Evolutionary conservation across 306 rosid genomes (phyloP).

Genomic region (Malus sylvestris): DNA sequence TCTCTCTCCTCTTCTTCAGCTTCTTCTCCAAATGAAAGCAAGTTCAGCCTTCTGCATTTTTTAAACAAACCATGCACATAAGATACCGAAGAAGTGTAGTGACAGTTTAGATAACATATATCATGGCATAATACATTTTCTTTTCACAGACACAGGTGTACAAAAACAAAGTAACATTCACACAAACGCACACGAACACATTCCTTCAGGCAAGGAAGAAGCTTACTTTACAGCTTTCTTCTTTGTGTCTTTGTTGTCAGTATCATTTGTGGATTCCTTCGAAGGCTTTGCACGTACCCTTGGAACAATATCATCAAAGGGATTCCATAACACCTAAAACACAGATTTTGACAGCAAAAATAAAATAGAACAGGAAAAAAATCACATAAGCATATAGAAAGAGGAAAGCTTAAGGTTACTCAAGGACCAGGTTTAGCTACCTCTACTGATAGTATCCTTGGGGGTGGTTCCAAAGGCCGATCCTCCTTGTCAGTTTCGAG

Average conservation of each 20-base stretch:
- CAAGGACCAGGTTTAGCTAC: slow-evolving; percentile 30
- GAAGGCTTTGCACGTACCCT: slow-evolving; percentile 42
- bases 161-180: not conserved
- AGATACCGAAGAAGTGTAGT: not conserved
- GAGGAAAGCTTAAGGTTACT: not conserved
- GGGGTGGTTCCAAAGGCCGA: slow-evolving; percentile 73
- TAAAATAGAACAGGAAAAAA: not conserved
- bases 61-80: slow-evolving; percentile 9
- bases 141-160: not conserved
- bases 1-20: slow-evolving; percentile 95
- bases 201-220: not conserved
- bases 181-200: not conserved
- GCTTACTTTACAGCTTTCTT: slow-evolving; percentile 82
- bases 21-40: slow-evolving; percentile 96
- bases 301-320: slow-evolving; percentile 81
- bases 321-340: slow-evolving; percentile 82
- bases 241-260: slow-evolving; percentile 50
- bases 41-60: slow-evolving; percentile 61
- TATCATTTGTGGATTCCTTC: slow-evolving; percentile 31
- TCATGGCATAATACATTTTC: not conserved
- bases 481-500: slow-evolving; percentile 77
- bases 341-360: slow-evolving; percentile 4
- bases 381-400: not conserved
- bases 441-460: slow-evolving; percentile 81
- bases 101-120: not conserved